These are phyloP conservation scores for Tilletia walkeri DNA, from an alignment of 1,284 basidiomycete genomes.

Conservation along the genomic window DNA sequence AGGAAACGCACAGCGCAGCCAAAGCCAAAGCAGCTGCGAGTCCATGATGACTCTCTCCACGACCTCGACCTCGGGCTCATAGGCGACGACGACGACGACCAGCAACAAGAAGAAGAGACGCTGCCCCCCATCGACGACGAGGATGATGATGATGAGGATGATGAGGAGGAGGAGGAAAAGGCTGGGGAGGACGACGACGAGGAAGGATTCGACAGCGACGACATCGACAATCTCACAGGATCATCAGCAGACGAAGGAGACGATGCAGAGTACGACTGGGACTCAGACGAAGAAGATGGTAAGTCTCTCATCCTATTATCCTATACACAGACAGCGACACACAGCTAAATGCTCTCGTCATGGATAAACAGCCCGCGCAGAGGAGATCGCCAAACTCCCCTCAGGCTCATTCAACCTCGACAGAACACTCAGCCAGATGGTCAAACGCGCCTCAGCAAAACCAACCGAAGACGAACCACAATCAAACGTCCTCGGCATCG, in stretches of 20 bases:
- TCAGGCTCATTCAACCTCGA: conserved; percentile 21
- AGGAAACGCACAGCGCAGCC: conserved; percentile 20
- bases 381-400: background rate
- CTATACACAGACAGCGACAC: background rate
- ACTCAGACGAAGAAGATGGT: conserved; percentile 41
- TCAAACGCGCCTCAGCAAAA: conserved; percentile 54
- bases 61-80: conserved; percentile 34
- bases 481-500: conserved; percentile 51
- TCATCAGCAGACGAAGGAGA: conserved; percentile 22
- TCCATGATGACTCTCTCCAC: conserved; percentile 13
- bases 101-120: conserved; percentile 34
- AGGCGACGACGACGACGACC: conserved; percentile 44
- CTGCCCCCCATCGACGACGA: conserved; percentile 59
- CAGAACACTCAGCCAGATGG: conserved; percentile 46
- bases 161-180: conserved; percentile 57
- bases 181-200: conserved; percentile 28
- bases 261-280: conserved; percentile 27
- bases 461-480: conserved; percentile 53
- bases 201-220: conserved; percentile 56
- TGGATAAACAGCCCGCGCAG: background rate
- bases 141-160: conserved; percentile 39
- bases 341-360: too few relatives aligned
- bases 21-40: background rate
- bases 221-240: conserved; percentile 34
- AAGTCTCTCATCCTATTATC: background rate